Base-by-base conservation (phyloP, 352 stramenopile genomes). In the Pythium rhizo-oryzae region DNA sequence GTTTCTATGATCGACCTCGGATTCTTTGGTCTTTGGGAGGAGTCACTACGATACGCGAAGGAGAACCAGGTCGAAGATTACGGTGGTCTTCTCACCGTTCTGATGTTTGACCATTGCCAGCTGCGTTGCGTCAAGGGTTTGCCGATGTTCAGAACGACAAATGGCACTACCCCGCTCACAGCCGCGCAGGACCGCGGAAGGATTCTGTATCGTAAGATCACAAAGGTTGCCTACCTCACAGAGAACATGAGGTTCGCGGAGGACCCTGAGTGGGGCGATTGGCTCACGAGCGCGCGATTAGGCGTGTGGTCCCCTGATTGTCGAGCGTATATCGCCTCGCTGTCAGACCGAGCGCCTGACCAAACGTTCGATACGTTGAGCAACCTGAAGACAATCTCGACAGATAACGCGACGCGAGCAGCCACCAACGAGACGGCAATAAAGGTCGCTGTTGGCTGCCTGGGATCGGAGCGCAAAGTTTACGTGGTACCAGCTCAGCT, bases 1-100 rank as follows among this genome's bases (percentile, higher is more conserved):
- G 7, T 75, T 1, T 75, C 64, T 0, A 75, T 78, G 67, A 59
- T 56, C n/a, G 62, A 69, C 25, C 23, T 73, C 9, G 37, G 15
- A 4, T 70, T 75, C 24, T 71, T 78, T 21, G 64, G 71, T 1
- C 44, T 78, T 0, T 78, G 71, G 67, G 72, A 72, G 62, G 72
- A 78, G 53, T 60, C 72, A 9, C 24, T 75, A 13, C 60, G 37
- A 1, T 25, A 67, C 5, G 21, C 64, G 0, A 77, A 74, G 41
- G 66, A 77, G n/a, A 67, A 33, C 13, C 30, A n/a, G 2, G 30
- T 16, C 15, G 19, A 65, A 21, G 8, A 13, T 1, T 65, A 69
- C 19, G 60, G 60, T 0, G 60, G 60, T 2, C 33, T 67, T 16
- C 19, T 67, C 5, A 37, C 28, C 0, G 60, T 67, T 3, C 21